Evolutionary conservation across 495 filamentous ascomycete genomes (phyloP), one percentile per base, ranked within the genome.

Genomic region (Paragyromitra xinjiangensis): DNA sequence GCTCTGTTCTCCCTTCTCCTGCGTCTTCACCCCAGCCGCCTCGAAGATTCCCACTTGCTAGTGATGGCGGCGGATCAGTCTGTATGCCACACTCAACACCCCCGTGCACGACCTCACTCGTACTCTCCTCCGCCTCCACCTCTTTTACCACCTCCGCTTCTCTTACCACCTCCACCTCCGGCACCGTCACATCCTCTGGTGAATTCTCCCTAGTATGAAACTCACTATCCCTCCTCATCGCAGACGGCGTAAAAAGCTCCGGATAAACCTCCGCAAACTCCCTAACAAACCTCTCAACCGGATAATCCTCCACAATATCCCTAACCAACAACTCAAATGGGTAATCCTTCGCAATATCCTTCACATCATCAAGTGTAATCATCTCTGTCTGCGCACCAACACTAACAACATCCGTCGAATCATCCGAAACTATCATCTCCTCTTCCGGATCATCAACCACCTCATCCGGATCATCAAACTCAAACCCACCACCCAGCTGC

Each of bases 221-320:
- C 24, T 48, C 50, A 9, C 40, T 71, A 24, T 22, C 42, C 53
- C 19, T 16, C 56, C 42, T 37, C 6, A 19, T 7, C n/a, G 37
- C 11, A n/a, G 58, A 12, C 37, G 34, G 34, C 7, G 56, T 45
- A 6, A 71, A 62, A 0, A 71, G 29, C 56, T 50, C 55, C 11
- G 69, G 69, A 55, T 56, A 72, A 6, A 63, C 48, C 0, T 6
- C 29, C 2, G 69, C 69, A 12, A 72, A 40, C 50, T 72, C 69
- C 11, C 12, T n/a, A 2, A 73, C 37, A 8, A 73, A 22, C 34
- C 26, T 40, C n/a, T n/a, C n/a, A 11, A 71, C 19, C 7, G 69
- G 69, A 24, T 71, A 71, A 16, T 71, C 69, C 12, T 59, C n/a
- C 16, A 59, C 69, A 19, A 71, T 50, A 3, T 71, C 69, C 1